Conservation (phyloP, 2,329 filamentous ascomycete species). For the Lithohypha guttulata region DNA sequence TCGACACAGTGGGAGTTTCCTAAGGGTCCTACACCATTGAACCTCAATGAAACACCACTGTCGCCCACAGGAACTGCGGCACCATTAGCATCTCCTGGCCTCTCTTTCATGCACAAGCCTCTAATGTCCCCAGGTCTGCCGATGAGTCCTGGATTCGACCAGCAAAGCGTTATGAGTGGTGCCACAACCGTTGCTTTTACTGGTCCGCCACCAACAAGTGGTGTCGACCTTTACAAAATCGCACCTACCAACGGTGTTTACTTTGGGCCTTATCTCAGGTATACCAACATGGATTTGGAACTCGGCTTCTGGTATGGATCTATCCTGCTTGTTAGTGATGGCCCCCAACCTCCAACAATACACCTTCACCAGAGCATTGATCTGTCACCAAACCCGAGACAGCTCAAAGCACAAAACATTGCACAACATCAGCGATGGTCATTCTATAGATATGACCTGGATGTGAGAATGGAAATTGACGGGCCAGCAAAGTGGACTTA, state of each 20-base stretch:
- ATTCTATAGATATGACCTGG: slow-evolving; percentile 90
- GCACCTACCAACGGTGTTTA: slow-evolving; percentile 93
- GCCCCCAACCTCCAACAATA: slow-evolving; percentile 85
- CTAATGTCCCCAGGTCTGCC: slow-evolving; percentile 73
- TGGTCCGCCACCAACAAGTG: slow-evolving; percentile 76
- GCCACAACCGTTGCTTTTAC: slow-evolving; percentile 72
- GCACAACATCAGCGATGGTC: slow-evolving; percentile 86
- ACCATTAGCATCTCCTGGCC: slow-evolving; percentile 57
- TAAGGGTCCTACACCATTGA: slow-evolving; percentile 83
- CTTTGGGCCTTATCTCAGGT: slow-evolving; percentile 90
- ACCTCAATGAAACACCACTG: slow-evolving; percentile 68
- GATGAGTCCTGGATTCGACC: slow-evolving; percentile 68
- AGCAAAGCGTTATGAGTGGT: slow-evolving; percentile 67
- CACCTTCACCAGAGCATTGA: slow-evolving; percentile 87
- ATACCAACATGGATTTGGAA: slow-evolving; percentile 95
- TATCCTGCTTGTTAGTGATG: slow-evolving; percentile 85
- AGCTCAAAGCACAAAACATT: slow-evolving; percentile 72
- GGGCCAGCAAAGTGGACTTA: slow-evolving; percentile 86
- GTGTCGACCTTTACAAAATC: slow-evolving; percentile 89
- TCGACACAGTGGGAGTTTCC: slow-evolving; percentile 99
- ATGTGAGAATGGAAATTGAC: slow-evolving; percentile 75
- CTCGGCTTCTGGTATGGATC: slow-evolving; percentile 84
- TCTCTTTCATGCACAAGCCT: slow-evolving; percentile 47
- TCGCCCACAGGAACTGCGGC: slow-evolving; percentile 72
- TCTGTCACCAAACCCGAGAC: slow-evolving; percentile 81